These are phyloP conservation scores for Durio zibethinus DNA, from an alignment of 345 rosid species.

Conservation along the genomic window DNA sequence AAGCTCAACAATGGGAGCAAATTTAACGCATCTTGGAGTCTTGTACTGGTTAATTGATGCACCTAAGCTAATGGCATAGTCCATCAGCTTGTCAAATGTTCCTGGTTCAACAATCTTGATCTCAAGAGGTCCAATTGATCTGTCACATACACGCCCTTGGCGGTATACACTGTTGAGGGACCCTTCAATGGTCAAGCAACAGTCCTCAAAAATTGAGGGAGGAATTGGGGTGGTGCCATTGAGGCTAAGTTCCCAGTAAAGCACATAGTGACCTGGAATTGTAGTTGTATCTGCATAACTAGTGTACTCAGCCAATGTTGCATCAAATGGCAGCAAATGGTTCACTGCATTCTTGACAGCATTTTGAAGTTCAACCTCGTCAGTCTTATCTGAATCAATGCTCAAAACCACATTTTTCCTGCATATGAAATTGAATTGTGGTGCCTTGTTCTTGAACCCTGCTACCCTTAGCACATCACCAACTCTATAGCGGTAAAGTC, in stretches of 20 bases:
- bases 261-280: constrained; percentile 87
- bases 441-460: constrained; percentile 95
- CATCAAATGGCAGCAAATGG: constrained; percentile 76
- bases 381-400: constrained; percentile 94
- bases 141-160: constrained; percentile 83
- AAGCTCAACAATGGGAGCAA: constrained; percentile 86
- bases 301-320: constrained; percentile 75
- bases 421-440: constrained; percentile 91
- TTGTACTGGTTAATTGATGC: constrained; percentile 97
- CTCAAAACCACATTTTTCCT: constrained; percentile 86
- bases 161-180: constrained; percentile 95
- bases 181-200: constrained; percentile 84
- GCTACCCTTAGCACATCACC: constrained; percentile 95
- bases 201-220: constrained; percentile 85
- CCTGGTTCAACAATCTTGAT: constrained; percentile 83
- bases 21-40: constrained; percentile 95
- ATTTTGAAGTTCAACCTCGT: constrained; percentile 92
- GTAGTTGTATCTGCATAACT: constrained; percentile 76
- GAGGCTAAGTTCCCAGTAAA: constrained; percentile 77
- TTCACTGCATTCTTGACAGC: constrained; percentile 82
- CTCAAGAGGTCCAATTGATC: constrained; percentile 91
- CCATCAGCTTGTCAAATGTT: constrained; percentile 96
- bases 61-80: constrained; percentile 85
- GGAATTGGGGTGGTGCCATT: constrained; percentile 76
- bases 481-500: constrained; percentile 81